Evolutionary conservation across 1,139 yeast species (phyloP).

Genomic region (Schizosaccharomyces versatilis): DNA sequence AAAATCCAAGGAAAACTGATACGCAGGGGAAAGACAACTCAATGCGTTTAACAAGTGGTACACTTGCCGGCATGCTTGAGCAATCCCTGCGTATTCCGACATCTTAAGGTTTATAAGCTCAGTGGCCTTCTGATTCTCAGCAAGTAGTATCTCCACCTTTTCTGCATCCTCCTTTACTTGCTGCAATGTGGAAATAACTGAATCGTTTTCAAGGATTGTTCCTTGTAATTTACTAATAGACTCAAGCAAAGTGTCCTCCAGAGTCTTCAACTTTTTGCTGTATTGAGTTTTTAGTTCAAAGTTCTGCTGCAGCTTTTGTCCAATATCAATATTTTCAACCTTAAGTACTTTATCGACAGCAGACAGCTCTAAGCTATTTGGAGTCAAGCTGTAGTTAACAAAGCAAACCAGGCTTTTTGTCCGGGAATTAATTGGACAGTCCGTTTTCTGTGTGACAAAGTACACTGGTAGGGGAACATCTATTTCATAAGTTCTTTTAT

Average conservation of each 20-base stretch:
- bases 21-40: constrained; percentile 27
- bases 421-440: constrained; percentile 29
- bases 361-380: constrained; percentile 41
- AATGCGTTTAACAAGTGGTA: constrained; percentile 28
- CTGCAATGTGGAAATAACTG: constrained; percentile 39
- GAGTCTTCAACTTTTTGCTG: constrained; percentile 28
- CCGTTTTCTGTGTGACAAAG: constrained; percentile 35
- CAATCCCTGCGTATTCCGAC: constrained; percentile 30
- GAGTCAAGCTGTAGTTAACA: constrained; percentile 52
- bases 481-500: constrained; percentile 42
- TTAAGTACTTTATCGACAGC: constrained; percentile 37
- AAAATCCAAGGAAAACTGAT: constrained; percentile 34
- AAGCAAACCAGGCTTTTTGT: constrained; percentile 39
- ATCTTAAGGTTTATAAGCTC: constrained; percentile 29
- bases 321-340: constrained; percentile 44
- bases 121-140: constrained; percentile 34
- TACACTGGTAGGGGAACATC: constrained; percentile 41
- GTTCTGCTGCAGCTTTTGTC: constrained; percentile 32
- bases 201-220: constrained; percentile 46
- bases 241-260: constrained; percentile 42
- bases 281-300: constrained; percentile 39
- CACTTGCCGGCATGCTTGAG: constrained; percentile 32
- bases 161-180: constrained; percentile 39
- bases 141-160: constrained; percentile 32
- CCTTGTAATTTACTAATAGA: constrained; percentile 38